These are phyloP conservation scores for Paramecium sonneborni DNA, from an alignment of 73 alveolate species.

Conservation along the genomic window DNA sequence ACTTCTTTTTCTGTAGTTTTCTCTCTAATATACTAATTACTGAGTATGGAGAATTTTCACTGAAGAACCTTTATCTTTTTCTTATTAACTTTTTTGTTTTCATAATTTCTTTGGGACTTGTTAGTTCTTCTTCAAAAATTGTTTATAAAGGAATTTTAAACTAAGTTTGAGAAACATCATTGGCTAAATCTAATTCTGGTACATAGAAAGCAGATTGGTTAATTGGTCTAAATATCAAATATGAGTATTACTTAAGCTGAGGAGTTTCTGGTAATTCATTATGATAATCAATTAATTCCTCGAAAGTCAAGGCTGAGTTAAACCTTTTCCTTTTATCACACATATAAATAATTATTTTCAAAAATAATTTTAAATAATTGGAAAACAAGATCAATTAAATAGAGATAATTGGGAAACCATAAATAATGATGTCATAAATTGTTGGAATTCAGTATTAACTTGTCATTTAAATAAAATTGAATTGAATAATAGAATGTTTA, in stretches of 20 bases:
- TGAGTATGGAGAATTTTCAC: background rate
- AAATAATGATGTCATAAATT: background rate
- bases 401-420: background rate
- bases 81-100: background rate
- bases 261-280: constrained; percentile 14
- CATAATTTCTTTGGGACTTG: background rate
- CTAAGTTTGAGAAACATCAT: background rate
- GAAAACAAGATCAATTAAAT: background rate
- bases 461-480: too few species aligned
- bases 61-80: constrained; percentile 4
- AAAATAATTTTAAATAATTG: background rate
- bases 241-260: background rate
- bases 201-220: background rate
- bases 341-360: constrained; percentile 30
- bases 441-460: background rate
- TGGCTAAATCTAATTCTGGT: constrained; percentile 10
- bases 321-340: constrained; percentile 11
- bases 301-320: constrained; percentile 9
- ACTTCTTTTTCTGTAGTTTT: background rate
- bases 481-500: too few species aligned
- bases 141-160: background rate
- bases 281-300: background rate
- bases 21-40: constrained; percentile 16
- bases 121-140: background rate
- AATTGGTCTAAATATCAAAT: background rate